phyloP scores from a whole-genome alignment of 352 stramenopile species.

The Pythium monospermum region DNA sequence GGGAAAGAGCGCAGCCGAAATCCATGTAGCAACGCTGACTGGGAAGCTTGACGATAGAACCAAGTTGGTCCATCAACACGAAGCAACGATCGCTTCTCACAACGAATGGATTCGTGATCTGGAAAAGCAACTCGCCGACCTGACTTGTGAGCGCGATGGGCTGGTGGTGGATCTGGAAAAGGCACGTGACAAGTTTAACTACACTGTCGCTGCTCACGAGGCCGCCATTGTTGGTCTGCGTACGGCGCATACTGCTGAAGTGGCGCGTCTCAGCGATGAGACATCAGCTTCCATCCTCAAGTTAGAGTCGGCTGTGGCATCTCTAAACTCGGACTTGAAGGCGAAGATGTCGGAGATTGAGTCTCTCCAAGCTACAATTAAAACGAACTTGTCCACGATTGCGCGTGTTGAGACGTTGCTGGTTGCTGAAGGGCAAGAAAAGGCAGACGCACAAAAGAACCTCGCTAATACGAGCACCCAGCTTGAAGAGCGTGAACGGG shows the following conservation, averaged over 20 bases:
- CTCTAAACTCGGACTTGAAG: not conserved
- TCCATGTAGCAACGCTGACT: not conserved
- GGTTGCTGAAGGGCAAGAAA: not conserved
- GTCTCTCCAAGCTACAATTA: not conserved
- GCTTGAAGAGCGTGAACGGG: conserved; percentile 1
- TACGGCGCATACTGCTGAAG: not conserved
- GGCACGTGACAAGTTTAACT: not conserved
- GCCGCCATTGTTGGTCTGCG: not conserved
- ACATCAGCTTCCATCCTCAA: not conserved
- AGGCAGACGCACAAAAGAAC: not conserved
- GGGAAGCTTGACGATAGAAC: not conserved
- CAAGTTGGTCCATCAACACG: conserved; percentile 3
- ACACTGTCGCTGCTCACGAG: not conserved
- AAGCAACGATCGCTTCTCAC: not conserved
- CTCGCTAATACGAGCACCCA: not conserved
- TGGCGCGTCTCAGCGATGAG: not conserved
- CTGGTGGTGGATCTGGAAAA: not conserved
- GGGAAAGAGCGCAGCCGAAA: not conserved
- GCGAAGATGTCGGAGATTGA: conserved; percentile 5
- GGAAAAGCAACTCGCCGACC: not conserved
- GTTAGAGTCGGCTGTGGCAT: not conserved
- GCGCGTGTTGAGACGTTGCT: not conserved
- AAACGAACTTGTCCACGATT: not conserved
- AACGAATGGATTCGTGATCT: not conserved
- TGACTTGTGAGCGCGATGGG: not conserved